These are phyloP conservation scores for Strobilomyces dryophilus DNA, from an alignment of 768 basidiomycete genomes.

Conservation along the genomic window DNA sequence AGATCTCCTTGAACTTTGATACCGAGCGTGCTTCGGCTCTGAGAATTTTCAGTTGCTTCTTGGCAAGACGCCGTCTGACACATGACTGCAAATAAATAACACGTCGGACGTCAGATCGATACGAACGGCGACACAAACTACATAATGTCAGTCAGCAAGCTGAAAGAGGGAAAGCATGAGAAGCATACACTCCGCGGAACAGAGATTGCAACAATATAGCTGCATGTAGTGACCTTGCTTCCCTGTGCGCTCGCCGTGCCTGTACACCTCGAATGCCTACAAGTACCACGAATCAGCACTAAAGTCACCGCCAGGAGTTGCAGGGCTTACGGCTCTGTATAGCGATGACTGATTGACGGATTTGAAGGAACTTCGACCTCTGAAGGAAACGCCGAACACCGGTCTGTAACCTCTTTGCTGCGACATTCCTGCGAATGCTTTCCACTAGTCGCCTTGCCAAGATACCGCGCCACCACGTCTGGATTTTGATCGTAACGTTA, in stretches of 20 bases:
- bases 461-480: slow-evolving; percentile 93
- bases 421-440: slow-evolving; percentile 64
- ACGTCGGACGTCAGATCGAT: slow-evolving; percentile 58
- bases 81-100: slow-evolving; percentile 90
- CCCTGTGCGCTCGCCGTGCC: slow-evolving; percentile 55
- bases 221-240: slow-evolving; percentile 54
- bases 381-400: slow-evolving; percentile 70
- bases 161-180: slow-evolving; percentile 16
- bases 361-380: slow-evolving; percentile 62
- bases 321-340: slow-evolving; percentile 80
- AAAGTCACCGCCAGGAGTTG: neutral
- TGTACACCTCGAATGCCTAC: slow-evolving; percentile 73
- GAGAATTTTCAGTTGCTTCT: slow-evolving; percentile 78
- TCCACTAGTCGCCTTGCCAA: slow-evolving; percentile 69
- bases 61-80: slow-evolving; percentile 82
- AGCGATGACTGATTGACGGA: slow-evolving; percentile 57
- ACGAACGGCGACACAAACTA: slow-evolving; percentile 53
- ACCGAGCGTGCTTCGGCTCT: slow-evolving; percentile 93
- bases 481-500: slow-evolving; percentile 74
- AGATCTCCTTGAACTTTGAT: slow-evolving; percentile 97
- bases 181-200: slow-evolving; percentile 81
- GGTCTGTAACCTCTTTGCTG: slow-evolving; percentile 75
- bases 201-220: slow-evolving; percentile 77
- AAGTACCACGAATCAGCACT: slow-evolving; percentile 5
- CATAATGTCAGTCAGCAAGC: slow-evolving; percentile 5